Evolutionary conservation across 1,284 basidiomycete genomes (phyloP), one percentile per base, ranked within the genome.

Genomic region (Rhodotorula sp.): DNA sequence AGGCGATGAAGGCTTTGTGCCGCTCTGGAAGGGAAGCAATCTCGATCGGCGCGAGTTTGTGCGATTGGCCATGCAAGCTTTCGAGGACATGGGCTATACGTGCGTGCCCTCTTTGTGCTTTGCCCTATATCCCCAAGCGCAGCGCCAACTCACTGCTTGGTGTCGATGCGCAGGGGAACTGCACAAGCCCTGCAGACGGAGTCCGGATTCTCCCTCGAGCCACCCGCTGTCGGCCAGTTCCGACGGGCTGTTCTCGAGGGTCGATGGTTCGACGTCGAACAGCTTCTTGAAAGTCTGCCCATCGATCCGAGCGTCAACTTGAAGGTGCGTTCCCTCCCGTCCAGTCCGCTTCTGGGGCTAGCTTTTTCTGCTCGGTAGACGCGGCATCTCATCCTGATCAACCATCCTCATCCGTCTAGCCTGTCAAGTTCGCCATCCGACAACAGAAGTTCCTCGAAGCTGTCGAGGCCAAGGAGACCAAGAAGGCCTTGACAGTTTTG

Each of bases 401-500:
- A 49, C 30, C 14, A 18, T 46, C 29, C 44, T 69, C 71, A 62
- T 68, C 68, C 7, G 76, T 30, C 51, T 71, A 55, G 79, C 95
- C 89, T 87, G 90, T 77, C 89, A 88, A 85, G 73, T 96, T 95
- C 81, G 83, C 95, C 73, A 90, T 99, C 68, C 89, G 89, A 69
- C 89, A 91, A 82, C 95, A 99, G 85, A 95, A 96, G 82, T 99
- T 97, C 80, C 85, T 99, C 56, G 95, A 99, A 79, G 84, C 92
- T n/a, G 84, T 99, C 61, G 95, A 98, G 78, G 84, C 87, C 3
- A 86, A 87, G 71, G 89, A 89, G 81, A 90, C 88, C 18, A 91
- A 91, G 64, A 86, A 87, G 75, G 95, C 96, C 17, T 82, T 99
- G 53, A 86, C 88, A 53, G 90, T 96, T 6, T 83, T 99, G 60